Conservation (phyloP, 768 basidiomycete genomes). For the Hemileccinum impolitum region DNA sequence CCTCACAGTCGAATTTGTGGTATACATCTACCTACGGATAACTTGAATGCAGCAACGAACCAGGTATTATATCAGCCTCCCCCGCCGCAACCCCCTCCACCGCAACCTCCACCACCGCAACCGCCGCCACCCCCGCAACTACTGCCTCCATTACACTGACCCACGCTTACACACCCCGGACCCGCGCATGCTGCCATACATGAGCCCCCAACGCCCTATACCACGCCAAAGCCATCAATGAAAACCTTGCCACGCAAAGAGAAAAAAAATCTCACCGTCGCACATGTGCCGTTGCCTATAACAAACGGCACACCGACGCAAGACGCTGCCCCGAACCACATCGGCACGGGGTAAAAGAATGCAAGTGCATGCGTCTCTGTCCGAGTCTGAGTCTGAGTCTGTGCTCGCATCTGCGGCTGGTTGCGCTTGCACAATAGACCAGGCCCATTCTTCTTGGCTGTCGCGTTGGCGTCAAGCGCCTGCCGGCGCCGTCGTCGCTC, state of each 20-base stretch:
- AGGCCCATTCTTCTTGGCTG: neutral
- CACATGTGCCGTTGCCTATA: neutral
- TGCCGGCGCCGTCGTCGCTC: conserved; percentile 9
- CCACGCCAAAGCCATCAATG: neutral
- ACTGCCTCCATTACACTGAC: neutral
- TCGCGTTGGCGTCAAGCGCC: neutral
- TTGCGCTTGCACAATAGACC: neutral
- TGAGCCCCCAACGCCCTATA: conserved; percentile 2
- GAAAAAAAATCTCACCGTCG: conserved; percentile 5
- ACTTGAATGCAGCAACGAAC: too few species aligned
- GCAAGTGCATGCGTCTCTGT: neutral
- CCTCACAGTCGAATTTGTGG: too few species aligned
- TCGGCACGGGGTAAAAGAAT: conserved; percentile 13
- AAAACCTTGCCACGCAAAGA: neutral
- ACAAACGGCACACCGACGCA: conserved; percentile 2
- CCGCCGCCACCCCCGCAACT: neutral
- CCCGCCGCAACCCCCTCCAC: neutral
- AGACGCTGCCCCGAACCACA: neutral
- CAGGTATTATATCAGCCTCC: too few species aligned
- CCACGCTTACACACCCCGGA: conserved; percentile 3
- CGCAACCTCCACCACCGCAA: neutral
- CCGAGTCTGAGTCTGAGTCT: too few species aligned
- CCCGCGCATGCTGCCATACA: neutral
- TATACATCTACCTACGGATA: too few species aligned
- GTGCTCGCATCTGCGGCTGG: too few species aligned